Evolutionary conservation across 2,329 filamentous ascomycete genomes (phyloP).

Genomic region (Botrytis tulipae): DNA sequence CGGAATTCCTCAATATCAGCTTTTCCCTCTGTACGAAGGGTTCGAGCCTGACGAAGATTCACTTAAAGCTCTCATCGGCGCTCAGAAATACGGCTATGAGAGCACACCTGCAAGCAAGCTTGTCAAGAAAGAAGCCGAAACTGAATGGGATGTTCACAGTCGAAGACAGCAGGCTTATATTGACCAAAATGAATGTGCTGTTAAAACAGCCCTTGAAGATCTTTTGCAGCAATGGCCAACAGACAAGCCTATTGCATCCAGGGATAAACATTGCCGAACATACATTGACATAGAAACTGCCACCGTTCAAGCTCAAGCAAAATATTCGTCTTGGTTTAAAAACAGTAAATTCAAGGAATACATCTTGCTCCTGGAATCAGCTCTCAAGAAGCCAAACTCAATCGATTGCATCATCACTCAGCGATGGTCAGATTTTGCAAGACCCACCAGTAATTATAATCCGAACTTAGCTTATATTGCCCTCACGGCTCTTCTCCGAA

Average conservation of each 20-base stretch:
- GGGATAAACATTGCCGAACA: not conserved
- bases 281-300: constrained; percentile 17
- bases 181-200: not conserved
- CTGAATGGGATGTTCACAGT: not conserved
- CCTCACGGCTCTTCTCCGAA: constrained; percentile 16
- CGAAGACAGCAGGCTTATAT: not conserved
- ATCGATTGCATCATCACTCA: not conserved
- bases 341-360: constrained; percentile 20
- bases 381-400: not conserved
- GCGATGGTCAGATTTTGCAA: constrained; percentile 2
- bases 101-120: constrained; percentile 21
- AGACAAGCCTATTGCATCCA: not conserved
- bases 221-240: constrained; percentile 20
- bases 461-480: constrained; percentile 8
- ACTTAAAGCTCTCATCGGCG: not conserved
- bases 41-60: constrained; percentile 14
- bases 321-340: constrained; percentile 22
- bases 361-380: not conserved
- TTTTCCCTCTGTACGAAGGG: constrained; percentile 22
- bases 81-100: constrained; percentile 6
- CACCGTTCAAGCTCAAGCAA: not conserved
- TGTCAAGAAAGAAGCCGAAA: not conserved
- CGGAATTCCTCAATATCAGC: not conserved
- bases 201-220: constrained; percentile 3
- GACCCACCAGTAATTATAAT: not conserved